Percentiles rank a stretch among this genome's conserved stretches.
Evolutionary conservation across 306 rosid species (phyloP).

Genomic region (Begonia fuchsioides): DNA sequence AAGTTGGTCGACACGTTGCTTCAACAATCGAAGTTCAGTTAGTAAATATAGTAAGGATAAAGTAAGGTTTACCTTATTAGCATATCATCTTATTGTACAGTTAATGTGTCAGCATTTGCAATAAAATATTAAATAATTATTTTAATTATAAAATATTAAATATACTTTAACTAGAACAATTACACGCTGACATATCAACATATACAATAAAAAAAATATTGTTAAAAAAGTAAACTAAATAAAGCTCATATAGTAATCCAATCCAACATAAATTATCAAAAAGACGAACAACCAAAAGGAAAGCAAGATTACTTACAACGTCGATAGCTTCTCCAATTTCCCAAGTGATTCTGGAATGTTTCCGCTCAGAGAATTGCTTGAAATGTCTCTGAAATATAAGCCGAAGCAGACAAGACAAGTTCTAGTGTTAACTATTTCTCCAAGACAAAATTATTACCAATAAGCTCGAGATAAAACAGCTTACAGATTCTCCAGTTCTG

Average conservation of each 20-base stretch:
- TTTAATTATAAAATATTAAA: too few relatives aligned
- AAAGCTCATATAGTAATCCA: neutral
- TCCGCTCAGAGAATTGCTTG: conserved; percentile 83
- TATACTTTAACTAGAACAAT: too few relatives aligned
- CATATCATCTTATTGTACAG: too few relatives aligned
- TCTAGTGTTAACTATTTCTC: too few relatives aligned
- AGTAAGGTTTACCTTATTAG: too few relatives aligned
- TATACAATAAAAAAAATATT: too few relatives aligned
- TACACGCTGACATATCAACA: too few relatives aligned
- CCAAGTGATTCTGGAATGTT: conserved; percentile 66
- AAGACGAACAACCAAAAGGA: conserved; percentile 1
- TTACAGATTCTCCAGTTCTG: conserved; percentile 59
- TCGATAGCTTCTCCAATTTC: conserved; percentile 47
- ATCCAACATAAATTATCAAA: neutral
- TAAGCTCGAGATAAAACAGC: conserved; percentile 16
- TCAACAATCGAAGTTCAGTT: conserved; percentile 1
- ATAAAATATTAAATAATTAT: too few relatives aligned
- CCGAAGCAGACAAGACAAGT: neutral
- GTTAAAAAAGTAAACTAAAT: too few relatives aligned
- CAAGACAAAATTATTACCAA: too few relatives aligned
- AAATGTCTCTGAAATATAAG: conserved; percentile 59
- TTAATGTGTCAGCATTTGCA: too few relatives aligned
- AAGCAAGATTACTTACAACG: conserved; percentile 43
- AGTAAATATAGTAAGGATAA: neutral
- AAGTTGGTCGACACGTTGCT: conserved; percentile 86